Conservation (phyloP, 2,329 filamentous ascomycete genomes). For the Thelonectria olida region DNA sequence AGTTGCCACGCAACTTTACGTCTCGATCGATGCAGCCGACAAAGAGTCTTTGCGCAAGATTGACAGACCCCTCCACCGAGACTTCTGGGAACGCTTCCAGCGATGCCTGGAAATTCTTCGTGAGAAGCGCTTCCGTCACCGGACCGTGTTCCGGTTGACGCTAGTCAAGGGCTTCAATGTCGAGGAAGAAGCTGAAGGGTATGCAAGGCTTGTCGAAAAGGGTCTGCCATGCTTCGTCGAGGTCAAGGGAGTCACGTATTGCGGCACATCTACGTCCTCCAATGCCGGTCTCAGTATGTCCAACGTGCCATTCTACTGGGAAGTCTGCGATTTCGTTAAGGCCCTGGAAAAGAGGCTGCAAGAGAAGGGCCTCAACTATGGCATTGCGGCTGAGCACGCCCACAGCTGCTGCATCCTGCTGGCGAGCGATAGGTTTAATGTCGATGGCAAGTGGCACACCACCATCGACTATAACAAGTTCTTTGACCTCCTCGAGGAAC, state of each 20-base stretch:
- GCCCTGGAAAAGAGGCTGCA: conserved; percentile 76
- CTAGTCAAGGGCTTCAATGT: conserved; percentile 99
- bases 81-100: conserved; percentile 97
- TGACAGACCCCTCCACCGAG: conserved; percentile 89
- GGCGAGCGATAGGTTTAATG: conserved; percentile 81
- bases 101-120: conserved; percentile 89
- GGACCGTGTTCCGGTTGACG: conserved; percentile 93
- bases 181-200: conserved; percentile 90
- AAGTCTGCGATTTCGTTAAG: conserved; percentile 84
- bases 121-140: conserved; percentile 83
- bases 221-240: conserved; percentile 93
- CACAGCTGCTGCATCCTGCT: conserved; percentile 94
- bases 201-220: conserved; percentile 86
- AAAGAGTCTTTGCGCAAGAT: conserved; percentile 87
- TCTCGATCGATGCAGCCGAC: conserved; percentile 95
- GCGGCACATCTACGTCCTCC: conserved; percentile 86
- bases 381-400: conserved; percentile 93
- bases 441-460: conserved; percentile 86
- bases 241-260: conserved; percentile 97
- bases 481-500: conserved; percentile 82
- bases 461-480: conserved; percentile 90
- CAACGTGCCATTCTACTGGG: conserved; percentile 95
- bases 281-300: conserved; percentile 93
- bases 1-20: conserved; percentile 94
- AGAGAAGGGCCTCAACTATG: conserved; percentile 79